Evolutionary conservation across 345 rosid species (phyloP).

Genomic region (Syzygium jambos): DNA sequence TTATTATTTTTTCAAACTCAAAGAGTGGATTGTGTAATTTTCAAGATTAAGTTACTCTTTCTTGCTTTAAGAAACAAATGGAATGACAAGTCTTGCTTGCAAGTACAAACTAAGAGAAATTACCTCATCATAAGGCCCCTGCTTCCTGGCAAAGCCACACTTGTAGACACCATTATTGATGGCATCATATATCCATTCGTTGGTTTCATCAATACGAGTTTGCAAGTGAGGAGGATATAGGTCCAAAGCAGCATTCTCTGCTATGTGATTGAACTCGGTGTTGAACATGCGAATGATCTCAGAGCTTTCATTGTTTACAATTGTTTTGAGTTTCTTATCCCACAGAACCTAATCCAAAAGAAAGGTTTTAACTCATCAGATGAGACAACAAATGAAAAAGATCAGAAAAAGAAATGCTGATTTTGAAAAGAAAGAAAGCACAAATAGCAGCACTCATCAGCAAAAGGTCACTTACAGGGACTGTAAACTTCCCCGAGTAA

Average conservation of each 20-base stretch:
- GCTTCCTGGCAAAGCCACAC: conserved; percentile 47
- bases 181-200: conserved; percentile 27
- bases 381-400: conserved; percentile 3
- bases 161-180: conserved; percentile 43
- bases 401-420: background rate
- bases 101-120: background rate
- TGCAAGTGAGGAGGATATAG: conserved; percentile 25
- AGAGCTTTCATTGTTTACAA: conserved; percentile 41
- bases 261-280: conserved; percentile 35
- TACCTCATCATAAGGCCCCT: conserved; percentile 41
- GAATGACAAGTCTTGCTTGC: background rate
- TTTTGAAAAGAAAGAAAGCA: background rate
- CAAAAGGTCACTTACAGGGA: conserved; percentile 56
- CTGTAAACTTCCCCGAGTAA: conserved; percentile 73
- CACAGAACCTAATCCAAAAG: conserved; percentile 29
- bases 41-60: background rate
- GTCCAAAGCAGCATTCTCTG: conserved; percentile 39
- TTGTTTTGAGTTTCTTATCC: conserved; percentile 48
- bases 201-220: conserved; percentile 26
- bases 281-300: conserved; percentile 44
- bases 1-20: background rate
- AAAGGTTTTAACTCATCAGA: background rate
- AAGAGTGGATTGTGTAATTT: background rate
- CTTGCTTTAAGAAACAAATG: background rate
- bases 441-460: background rate